phyloP scores from a whole-genome alignment of 2,329 filamentous ascomycete species.

The Cladosporium velox region DNA sequence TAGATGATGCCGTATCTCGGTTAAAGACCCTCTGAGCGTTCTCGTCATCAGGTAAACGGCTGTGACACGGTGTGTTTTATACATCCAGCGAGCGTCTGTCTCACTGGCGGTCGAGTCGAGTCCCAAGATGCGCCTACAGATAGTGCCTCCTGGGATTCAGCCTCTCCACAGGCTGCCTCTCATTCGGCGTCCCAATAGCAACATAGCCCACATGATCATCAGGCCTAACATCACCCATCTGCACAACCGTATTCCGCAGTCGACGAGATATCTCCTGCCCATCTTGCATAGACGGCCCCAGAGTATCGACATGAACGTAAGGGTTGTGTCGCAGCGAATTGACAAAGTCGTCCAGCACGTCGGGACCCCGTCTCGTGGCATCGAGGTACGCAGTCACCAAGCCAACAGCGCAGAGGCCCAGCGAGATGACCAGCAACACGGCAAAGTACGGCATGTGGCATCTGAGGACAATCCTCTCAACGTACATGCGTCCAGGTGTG shows the following conservation, averaged over 20 bases:
- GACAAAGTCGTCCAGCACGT: background rate
- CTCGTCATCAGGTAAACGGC: too few relatives aligned
- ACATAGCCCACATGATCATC: constrained; percentile 24
- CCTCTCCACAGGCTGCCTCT: background rate
- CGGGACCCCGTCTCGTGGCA: background rate
- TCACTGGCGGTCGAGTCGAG: too few relatives aligned
- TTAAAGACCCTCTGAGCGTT: too few relatives aligned
- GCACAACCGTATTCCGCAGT: constrained; percentile 19
- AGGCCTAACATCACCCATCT: constrained; percentile 26
- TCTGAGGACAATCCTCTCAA: background rate
- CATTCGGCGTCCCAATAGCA: constrained; percentile 22
- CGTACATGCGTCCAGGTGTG: background rate
- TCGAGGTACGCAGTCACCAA: background rate
- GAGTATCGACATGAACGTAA: background rate
- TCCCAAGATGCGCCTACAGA: background rate
- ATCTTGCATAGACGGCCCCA: background rate
- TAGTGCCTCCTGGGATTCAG: background rate
- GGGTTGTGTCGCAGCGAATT: background rate
- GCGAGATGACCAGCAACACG: background rate
- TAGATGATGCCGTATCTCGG: too few relatives aligned
- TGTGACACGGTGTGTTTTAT: too few relatives aligned
- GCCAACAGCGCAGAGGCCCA: background rate
- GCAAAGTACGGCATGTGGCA: background rate
- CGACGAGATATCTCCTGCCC: background rate
- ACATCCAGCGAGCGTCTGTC: too few relatives aligned